Evolutionary conservation across 1,139 yeast species (phyloP).

Genomic region (Geotrichum cucujoidarum): DNA sequence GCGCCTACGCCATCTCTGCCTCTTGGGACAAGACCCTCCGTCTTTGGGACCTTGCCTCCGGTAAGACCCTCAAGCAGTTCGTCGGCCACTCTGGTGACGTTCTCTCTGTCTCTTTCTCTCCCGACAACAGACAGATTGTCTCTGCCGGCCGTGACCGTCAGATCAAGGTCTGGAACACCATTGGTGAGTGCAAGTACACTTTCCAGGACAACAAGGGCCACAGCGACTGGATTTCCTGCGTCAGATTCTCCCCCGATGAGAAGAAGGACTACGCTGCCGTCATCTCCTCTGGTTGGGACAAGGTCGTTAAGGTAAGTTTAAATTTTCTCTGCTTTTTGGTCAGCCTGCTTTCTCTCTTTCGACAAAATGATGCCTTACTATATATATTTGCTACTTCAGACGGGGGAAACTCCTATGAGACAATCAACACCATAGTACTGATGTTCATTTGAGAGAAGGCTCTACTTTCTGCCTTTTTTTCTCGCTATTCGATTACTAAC

Average conservation of each 20-base stretch:
- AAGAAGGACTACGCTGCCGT: constrained; percentile 56
- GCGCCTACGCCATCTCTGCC: constrained; percentile 96
- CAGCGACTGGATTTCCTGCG: constrained; percentile 99
- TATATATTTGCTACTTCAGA: constrained; percentile 99
- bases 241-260: constrained; percentile 84
- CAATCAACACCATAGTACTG: constrained; percentile 96
- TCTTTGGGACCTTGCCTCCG: constrained; percentile 96
- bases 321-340: constrained; percentile 1
- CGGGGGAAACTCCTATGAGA: constrained; percentile 82
- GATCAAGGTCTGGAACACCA: constrained; percentile 98
- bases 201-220: constrained; percentile 66
- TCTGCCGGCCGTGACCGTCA: constrained; percentile 99
- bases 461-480: constrained; percentile 4
- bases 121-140: constrained; percentile 96
- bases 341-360: no score
- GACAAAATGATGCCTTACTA: constrained; percentile 30
- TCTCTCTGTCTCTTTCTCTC: constrained; percentile 92
- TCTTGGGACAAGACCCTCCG: constrained; percentile 99
- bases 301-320: constrained; percentile 67
- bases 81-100: constrained; percentile 98
- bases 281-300: constrained; percentile 99
- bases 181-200: constrained; percentile 97
- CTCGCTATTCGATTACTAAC: constrained; percentile 37
- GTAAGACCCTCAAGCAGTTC: constrained; percentile 91
- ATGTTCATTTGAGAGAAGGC: constrained; percentile 2